Conservation (phyloP, 768 basidiomycete genomes). For the Lentinula aciculospora region DNA sequence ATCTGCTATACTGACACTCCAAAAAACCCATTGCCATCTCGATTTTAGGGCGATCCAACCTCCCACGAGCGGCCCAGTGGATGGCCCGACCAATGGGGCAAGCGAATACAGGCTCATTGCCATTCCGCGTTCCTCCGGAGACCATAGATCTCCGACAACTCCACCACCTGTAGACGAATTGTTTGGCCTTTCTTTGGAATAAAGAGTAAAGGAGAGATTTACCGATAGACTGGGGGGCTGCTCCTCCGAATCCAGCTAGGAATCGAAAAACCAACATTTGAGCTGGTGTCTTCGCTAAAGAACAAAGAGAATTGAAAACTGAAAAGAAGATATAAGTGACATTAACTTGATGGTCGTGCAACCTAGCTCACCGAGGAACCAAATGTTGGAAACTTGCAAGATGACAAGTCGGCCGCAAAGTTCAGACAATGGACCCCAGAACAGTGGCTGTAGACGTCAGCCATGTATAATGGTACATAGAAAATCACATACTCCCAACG, state of each 20-base stretch:
- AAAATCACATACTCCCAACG: conserved; percentile 22
- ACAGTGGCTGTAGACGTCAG: conserved; percentile 20
- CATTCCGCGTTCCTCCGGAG: conserved; percentile 44
- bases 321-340: not conserved
- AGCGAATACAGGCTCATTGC: conserved; percentile 50
- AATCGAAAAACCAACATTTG: conserved; percentile 59
- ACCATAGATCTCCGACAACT: conserved; percentile 47
- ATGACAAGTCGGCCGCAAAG: conserved; percentile 39
- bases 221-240: conserved; percentile 49
- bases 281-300: conserved; percentile 43
- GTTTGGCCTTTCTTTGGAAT: not conserved
- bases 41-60: conserved; percentile 44
- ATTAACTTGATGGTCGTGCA: not conserved
- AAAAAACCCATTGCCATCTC: conserved; percentile 61
- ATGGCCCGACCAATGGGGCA: conserved; percentile 45
- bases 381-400: conserved; percentile 50
- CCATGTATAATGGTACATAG: not conserved
- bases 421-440: conserved; percentile 34
- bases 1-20: conserved; percentile 48
- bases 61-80: conserved; percentile 29
- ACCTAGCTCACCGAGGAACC: conserved; percentile 38
- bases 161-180: conserved; percentile 36
- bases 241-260: conserved; percentile 58
- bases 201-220: not conserved
- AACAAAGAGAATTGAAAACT: conserved; percentile 45